A percentile compares a stretch with the other conserved stretches of the same genome.
These are phyloP conservation scores for Colletotrichum spaethianum DNA, from an alignment of 2,329 filamentous ascomycete genomes.

Conservation along the genomic window DNA sequence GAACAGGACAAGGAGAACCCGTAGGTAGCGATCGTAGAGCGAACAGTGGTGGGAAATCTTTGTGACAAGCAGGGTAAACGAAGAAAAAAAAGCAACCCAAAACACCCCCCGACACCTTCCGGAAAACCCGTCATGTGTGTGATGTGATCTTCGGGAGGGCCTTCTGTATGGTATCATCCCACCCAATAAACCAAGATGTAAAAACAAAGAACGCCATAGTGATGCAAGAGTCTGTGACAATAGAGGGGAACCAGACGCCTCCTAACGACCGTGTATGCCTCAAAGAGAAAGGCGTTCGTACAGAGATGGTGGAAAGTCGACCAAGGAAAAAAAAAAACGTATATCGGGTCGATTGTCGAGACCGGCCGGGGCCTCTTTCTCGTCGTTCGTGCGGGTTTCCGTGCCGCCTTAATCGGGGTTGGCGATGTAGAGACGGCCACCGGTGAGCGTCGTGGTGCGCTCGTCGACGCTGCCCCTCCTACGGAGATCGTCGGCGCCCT, in stretches of 20 bases:
- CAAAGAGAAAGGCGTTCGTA: conserved; percentile 21
- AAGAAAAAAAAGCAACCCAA: conserved; percentile 15
- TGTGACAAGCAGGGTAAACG: neutral
- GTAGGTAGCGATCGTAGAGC: conserved; percentile 33
- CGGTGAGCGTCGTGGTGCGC: conserved; percentile 79
- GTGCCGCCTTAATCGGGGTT: conserved; percentile 76
- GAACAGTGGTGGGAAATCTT: conserved; percentile 20
- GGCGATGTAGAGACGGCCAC: conserved; percentile 83
- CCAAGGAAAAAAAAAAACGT: neutral
- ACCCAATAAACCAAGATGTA: neutral
- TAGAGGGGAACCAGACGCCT: neutral
- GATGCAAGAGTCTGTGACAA: conserved; percentile 34
- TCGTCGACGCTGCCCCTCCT: conserved; percentile 88
- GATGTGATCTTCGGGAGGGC: conserved; percentile 19
- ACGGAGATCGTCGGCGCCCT: conserved; percentile 79
- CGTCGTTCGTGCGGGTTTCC: neutral
- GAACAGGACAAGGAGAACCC: neutral
- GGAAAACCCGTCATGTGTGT: conserved; percentile 5
- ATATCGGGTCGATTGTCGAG: conserved; percentile 10
- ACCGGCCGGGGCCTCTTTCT: neutral
- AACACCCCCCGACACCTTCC: conserved; percentile 4
- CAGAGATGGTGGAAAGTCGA: conserved; percentile 6
- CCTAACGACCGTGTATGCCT: conserved; percentile 29
- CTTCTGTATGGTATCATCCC: conserved; percentile 40
- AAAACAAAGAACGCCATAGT: conserved; percentile 29